Conservation (phyloP, 768 basidiomycete genomes). For the Podaxis mareebaensis region DNA sequence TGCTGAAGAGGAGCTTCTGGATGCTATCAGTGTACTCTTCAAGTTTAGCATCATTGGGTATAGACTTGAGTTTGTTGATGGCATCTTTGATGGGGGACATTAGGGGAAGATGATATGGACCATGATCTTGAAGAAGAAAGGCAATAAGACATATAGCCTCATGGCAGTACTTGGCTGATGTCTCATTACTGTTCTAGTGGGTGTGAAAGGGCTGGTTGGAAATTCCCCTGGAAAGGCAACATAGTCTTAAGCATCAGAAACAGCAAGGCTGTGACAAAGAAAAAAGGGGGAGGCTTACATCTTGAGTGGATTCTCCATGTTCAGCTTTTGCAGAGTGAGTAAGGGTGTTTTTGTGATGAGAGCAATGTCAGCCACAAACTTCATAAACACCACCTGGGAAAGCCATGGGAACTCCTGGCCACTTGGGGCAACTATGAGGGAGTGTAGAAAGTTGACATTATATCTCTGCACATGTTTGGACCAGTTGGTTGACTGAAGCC, state of each 20-base stretch:
- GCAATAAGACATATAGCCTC: background rate
- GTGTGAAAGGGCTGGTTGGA: background rate
- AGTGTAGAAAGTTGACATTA: background rate
- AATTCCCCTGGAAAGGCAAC: background rate
- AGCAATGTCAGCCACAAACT: constrained; percentile 2
- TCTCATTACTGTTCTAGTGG: background rate
- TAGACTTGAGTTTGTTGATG: background rate
- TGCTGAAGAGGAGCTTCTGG: background rate
- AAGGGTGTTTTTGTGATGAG: constrained; percentile 16
- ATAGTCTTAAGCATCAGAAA: constrained; percentile 2
- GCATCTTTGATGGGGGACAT: background rate
- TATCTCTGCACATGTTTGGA: constrained; percentile 3
- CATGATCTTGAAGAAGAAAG: background rate
- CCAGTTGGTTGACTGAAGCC: constrained; percentile 16
- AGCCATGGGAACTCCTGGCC: constrained; percentile 11
- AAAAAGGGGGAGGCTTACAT: constrained; percentile 14
- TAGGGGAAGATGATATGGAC: background rate
- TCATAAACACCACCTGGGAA: background rate
- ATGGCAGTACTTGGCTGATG: background rate
- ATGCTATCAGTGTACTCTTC: background rate
- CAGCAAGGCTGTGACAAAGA: too few species aligned
- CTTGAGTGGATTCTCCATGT: constrained; percentile 16
- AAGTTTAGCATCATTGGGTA: background rate
- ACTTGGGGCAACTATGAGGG: constrained; percentile 4
- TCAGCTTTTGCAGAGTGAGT: constrained; percentile 19